Conservation (phyloP, 768 basidiomycete genomes). For the Boletus tomentosulus region DNA sequence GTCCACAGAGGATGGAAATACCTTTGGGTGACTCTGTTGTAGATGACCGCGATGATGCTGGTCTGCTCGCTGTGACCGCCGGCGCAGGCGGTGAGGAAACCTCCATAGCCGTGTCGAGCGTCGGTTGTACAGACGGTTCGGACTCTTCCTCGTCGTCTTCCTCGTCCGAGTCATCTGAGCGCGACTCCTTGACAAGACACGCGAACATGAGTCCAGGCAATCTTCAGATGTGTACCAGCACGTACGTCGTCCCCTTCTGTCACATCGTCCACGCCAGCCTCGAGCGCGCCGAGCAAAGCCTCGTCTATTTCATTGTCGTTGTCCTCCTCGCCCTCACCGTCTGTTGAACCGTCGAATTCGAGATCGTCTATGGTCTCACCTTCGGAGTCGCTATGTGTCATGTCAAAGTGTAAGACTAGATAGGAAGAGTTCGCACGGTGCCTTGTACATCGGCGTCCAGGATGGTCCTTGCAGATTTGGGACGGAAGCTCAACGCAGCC, state of each 20-base stretch:
- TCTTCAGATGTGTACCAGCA: slow-evolving; percentile 5
- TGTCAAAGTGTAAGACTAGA: slow-evolving; percentile 18
- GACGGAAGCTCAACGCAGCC: slow-evolving; percentile 89
- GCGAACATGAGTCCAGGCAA: slow-evolving; percentile 6
- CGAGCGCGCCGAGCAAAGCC: slow-evolving; percentile 57
- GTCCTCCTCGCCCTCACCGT: slow-evolving; percentile 45
- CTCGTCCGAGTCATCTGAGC: slow-evolving; percentile 57
- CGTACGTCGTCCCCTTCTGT: slow-evolving; percentile 72
- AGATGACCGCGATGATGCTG: slow-evolving; percentile 24
- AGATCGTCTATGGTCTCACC: slow-evolving; percentile 59
- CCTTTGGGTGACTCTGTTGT: slow-evolving; percentile 35
- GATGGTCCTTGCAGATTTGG: slow-evolving; percentile 97
- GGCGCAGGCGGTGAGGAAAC: slow-evolving; percentile 27
- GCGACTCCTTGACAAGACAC: slow-evolving; percentile 44
- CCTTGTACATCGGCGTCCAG: slow-evolving; percentile 21
- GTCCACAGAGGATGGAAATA: slow-evolving; percentile 11
- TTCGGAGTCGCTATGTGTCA: slow-evolving; percentile 59
- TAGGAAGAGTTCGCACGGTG: slow-evolving; percentile 28
- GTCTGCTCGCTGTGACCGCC: slow-evolving; percentile 18
- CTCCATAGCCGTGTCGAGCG: slow-evolving; percentile 29
- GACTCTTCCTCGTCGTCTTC: slow-evolving; percentile 50
- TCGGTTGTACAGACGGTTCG: slow-evolving; percentile 34
- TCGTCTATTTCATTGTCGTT: slow-evolving; percentile 52
- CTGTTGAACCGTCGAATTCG: slow-evolving; percentile 46
- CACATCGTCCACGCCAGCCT: slow-evolving; percentile 54